These are phyloP conservation scores for Coleophoma eucalyptorum DNA, from an alignment of 2,329 filamentous ascomycete genomes.

Conservation along the genomic window DNA sequence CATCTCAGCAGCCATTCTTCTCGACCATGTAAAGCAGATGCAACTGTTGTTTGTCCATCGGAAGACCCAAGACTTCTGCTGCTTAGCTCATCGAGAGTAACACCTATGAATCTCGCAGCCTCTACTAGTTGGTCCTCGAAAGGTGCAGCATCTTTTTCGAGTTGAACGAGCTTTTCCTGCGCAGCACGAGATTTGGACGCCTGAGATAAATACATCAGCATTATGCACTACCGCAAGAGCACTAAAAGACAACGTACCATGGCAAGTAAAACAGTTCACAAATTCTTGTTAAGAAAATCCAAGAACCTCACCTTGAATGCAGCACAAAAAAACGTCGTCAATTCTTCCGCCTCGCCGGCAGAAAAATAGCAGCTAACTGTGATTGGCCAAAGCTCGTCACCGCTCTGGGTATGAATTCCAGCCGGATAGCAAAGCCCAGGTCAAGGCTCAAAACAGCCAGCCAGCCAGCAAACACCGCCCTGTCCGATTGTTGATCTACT, in stretches of 20 bases:
- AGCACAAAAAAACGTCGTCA: neutral
- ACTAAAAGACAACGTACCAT: neutral
- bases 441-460: neutral
- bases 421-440: neutral
- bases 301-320: neutral
- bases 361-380: constrained; percentile 5
- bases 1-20: constrained; percentile 66
- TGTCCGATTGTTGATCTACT: neutral
- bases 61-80: constrained; percentile 1
- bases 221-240: neutral
- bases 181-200: constrained; percentile 23
- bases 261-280: no score
- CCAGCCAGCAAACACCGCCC: neutral
- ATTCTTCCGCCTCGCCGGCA: constrained; percentile 1
- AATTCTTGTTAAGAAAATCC: no score
- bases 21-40: constrained; percentile 30
- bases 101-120: constrained; percentile 27
- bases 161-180: constrained; percentile 24
- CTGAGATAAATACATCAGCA: constrained; percentile 14
- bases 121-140: constrained; percentile 29
- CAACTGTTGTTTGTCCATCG: neutral
- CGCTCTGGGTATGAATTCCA: neutral
- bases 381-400: neutral
- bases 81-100: constrained; percentile 14
- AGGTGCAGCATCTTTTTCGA: constrained; percentile 28